Conservation (phyloP, 441 rosid genomes). For the Brassica balearica region DNA sequence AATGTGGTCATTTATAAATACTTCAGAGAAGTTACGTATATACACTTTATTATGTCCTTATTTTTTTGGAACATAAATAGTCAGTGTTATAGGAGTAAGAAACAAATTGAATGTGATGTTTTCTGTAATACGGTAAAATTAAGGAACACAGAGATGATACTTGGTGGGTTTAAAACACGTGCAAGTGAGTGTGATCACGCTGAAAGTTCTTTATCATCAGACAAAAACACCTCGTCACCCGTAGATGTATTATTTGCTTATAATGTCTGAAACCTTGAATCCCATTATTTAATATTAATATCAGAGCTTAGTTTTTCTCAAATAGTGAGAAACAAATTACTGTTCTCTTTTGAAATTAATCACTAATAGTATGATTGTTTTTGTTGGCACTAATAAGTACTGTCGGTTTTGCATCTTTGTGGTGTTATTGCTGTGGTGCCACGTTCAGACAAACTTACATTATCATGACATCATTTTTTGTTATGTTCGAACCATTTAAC, state of each 20-base stretch:
- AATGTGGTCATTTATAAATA: not conserved
- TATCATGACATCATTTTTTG: constrained; percentile 21
- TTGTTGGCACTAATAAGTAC: constrained; percentile 3
- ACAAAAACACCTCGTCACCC: constrained; percentile 8
- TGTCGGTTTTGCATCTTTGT: constrained; percentile 18
- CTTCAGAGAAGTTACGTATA: not conserved
- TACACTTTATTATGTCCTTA: not conserved
- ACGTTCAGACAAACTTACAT: constrained; percentile 21
- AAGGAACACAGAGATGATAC: constrained; percentile 5
- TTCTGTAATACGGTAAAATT: not conserved
- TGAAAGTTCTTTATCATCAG: constrained; percentile 17
- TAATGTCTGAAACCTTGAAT: not conserved
- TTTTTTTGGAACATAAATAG: not conserved
- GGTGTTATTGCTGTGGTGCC: constrained; percentile 18
- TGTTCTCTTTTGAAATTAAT: not conserved
- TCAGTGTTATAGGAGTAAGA: not conserved
- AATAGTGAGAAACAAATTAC: not conserved
- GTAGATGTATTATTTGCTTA: not conserved
- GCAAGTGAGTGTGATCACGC: constrained; percentile 15
- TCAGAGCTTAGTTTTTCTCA: not conserved
- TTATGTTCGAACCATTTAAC: not conserved
- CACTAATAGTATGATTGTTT: not conserved
- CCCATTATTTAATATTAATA: not conserved
- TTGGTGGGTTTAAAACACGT: constrained; percentile 29
- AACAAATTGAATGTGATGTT: not conserved